Conservation (phyloP, 164 flowering plant genomes). For the Cinnamomum chago region DNA sequence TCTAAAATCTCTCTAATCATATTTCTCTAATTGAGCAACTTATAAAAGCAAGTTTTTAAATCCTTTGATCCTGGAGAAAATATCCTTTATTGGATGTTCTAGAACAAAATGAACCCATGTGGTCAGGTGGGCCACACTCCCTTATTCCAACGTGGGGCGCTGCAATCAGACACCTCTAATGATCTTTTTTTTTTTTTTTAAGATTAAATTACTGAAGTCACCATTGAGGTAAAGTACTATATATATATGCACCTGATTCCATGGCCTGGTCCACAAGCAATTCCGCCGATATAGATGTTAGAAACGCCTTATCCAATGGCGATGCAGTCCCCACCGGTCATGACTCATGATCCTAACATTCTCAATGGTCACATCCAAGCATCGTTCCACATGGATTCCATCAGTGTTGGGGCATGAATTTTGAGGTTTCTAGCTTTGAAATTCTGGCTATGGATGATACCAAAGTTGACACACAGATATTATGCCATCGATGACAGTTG, state of each 20-base stretch:
- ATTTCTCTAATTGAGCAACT: too few relatives aligned
- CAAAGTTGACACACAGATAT: constrained; percentile 60
- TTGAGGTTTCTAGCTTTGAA: constrained; percentile 33
- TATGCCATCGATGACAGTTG: constrained; percentile 31
- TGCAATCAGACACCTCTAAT: too few relatives aligned
- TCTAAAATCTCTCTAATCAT: too few relatives aligned
- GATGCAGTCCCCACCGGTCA: constrained; percentile 69
- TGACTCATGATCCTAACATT: constrained; percentile 39
- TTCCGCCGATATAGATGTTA: constrained; percentile 30
- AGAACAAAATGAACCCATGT: too few relatives aligned
- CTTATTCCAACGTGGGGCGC: too few relatives aligned
- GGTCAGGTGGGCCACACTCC: too few relatives aligned
- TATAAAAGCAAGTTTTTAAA: too few relatives aligned
- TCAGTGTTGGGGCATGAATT: constrained; percentile 57
- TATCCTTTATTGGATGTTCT: too few relatives aligned
- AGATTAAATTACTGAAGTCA: not conserved
- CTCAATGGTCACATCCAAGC: constrained; percentile 31
- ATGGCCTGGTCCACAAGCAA: constrained; percentile 71
- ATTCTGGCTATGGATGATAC: constrained; percentile 38
- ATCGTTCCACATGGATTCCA: constrained; percentile 64
- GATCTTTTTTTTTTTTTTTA: not conserved
- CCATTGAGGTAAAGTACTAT: not conserved
- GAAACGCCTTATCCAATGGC: constrained; percentile 63
- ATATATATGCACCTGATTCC: constrained; percentile 49
- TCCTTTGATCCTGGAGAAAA: too few relatives aligned